A percentile compares a stretch with the other conserved stretches of the same genome.
Conservation (phyloP, 208 protist genomes). For the Crithidia brevicula region DNA sequence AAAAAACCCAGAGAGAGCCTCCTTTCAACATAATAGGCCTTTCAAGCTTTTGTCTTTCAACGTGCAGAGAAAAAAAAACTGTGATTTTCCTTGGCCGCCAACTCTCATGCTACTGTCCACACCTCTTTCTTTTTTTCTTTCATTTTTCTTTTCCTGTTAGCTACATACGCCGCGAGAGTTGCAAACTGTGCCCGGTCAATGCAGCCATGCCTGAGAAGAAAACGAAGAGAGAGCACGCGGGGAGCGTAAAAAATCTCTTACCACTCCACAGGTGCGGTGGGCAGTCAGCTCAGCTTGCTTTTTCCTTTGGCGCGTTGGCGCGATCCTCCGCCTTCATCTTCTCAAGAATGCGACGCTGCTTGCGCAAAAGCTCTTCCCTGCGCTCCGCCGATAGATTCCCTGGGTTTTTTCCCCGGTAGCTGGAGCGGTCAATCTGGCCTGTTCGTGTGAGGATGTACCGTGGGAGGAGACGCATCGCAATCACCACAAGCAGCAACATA, state of each 20-base stretch:
- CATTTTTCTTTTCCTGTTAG: neutral
- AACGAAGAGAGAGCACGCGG: slow-evolving; percentile 1
- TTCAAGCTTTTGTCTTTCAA: too few relatives aligned
- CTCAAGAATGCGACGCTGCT: slow-evolving; percentile 62
- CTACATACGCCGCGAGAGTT: too few relatives aligned
- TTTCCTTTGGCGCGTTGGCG: slow-evolving; percentile 2
- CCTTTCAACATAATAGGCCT: too few relatives aligned
- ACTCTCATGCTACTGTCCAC: neutral
- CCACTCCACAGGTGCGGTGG: too few relatives aligned
- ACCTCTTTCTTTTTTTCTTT: neutral
- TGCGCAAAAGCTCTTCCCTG: slow-evolving; percentile 41
- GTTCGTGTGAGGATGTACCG: slow-evolving; percentile 42
- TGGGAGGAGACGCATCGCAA: slow-evolving; percentile 40
- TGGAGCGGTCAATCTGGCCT: slow-evolving; percentile 30
- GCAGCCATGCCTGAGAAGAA: neutral
- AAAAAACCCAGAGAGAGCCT: too few relatives aligned
- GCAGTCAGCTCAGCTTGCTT: slow-evolving; percentile 2
- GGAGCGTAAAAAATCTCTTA: too few relatives aligned
- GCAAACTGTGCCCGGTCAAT: too few relatives aligned
- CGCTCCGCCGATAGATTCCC: slow-evolving; percentile 30
- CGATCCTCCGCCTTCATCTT: slow-evolving; percentile 72
- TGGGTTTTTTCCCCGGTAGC: slow-evolving; percentile 21
- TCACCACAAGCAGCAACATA: slow-evolving; percentile 42
- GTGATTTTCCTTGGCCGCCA: too few relatives aligned
- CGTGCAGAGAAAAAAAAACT: too few relatives aligned